Percentiles rank a stretch among this genome's conserved stretches.
Evolutionary conservation across 371 early-diverging fungal species (phyloP).

Genomic region (Apophysomyces sp.): DNA sequence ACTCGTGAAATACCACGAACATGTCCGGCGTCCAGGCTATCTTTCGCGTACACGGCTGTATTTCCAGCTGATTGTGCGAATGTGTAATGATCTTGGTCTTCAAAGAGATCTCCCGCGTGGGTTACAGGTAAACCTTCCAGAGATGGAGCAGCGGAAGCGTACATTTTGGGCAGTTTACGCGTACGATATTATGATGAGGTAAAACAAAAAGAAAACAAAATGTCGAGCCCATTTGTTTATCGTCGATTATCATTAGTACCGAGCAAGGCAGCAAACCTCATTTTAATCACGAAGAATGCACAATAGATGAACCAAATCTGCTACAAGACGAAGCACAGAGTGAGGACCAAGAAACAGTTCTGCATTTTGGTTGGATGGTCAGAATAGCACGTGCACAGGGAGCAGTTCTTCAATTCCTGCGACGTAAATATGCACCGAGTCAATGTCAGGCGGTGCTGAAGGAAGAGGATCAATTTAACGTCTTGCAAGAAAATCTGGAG

Average conservation of each 20-base stretch:
- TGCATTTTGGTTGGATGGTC: constrained; percentile 18
- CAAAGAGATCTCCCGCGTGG: constrained; percentile 4
- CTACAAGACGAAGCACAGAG: constrained; percentile 19
- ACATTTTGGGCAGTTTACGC: constrained; percentile 32
- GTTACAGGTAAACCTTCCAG: background rate
- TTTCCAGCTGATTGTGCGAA: constrained; percentile 25
- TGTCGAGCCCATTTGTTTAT: background rate
- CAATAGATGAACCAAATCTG: constrained; percentile 15
- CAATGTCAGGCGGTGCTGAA: background rate
- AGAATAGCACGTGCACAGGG: constrained; percentile 18
- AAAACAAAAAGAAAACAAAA: background rate
- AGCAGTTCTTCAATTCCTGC: constrained; percentile 12
- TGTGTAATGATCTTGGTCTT: constrained; percentile 30
- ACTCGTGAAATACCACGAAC: constrained; percentile 37
- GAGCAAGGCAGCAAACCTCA: constrained; percentile 21
- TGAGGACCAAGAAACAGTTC: constrained; percentile 11
- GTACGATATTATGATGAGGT: constrained; percentile 39
- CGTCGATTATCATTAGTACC: constrained; percentile 7
- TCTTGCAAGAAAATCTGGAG: background rate
- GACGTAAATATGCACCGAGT: constrained; percentile 4
- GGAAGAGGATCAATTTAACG: constrained; percentile 1
- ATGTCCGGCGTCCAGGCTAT: constrained; percentile 30
- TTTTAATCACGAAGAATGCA: constrained; percentile 5
- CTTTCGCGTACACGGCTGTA: constrained; percentile 26
- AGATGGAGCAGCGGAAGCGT: constrained; percentile 23